Evolutionary conservation across 139 green algal species (phyloP), one percentile per base, ranked within the genome.

Genomic region (Chlamydomonas sp.): DNA sequence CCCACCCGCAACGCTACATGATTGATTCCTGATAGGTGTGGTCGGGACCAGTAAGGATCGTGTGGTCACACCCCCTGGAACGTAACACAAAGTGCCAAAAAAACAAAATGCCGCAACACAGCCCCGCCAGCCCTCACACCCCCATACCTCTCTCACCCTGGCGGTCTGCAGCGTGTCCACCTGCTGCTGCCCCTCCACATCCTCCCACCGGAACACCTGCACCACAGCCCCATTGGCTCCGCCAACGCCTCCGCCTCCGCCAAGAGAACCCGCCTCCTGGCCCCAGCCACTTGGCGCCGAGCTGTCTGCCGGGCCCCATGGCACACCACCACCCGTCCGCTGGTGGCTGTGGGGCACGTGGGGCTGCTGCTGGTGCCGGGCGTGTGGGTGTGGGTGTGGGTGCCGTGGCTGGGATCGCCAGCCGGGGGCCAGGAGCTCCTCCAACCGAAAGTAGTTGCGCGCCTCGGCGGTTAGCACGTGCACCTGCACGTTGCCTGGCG

Each of bases 401-500:
- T 14, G 1, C 69, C 5, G 17, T 2, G 31, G 7, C n/a, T 84
- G 9, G 15, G 14, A 2, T 49, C 63, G 14, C 60, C 17, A 16
- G 17, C 14, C 63, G 31, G 67, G 84, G 0, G 63, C 76, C 68
- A 84, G 75, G 3, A 92, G 75, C 58, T 84, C 85, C 85, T 92
- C 89, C 8, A 92, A 31, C 2, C 83, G 67, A 66, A 90, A 92
- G 80, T 89, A 92, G 31, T 68, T 68, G 60, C 89, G 83, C 4
- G 89, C 89, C 7, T 77, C 77, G 12, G 82, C 60, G 0, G 81
- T 92, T 59, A 92, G 60, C n/a, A 92, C 85, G 72, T 92, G 85
- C 16, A 92, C 85, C 81, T 87, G 79, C 63, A 90, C 69, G 5
- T 15, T 9, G 16, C 85, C 89, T 71, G 85, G 64, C 59, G 69